Conservation (phyloP, 495 filamentous ascomycete genomes). For the Daldinia bambusicola region DNA sequence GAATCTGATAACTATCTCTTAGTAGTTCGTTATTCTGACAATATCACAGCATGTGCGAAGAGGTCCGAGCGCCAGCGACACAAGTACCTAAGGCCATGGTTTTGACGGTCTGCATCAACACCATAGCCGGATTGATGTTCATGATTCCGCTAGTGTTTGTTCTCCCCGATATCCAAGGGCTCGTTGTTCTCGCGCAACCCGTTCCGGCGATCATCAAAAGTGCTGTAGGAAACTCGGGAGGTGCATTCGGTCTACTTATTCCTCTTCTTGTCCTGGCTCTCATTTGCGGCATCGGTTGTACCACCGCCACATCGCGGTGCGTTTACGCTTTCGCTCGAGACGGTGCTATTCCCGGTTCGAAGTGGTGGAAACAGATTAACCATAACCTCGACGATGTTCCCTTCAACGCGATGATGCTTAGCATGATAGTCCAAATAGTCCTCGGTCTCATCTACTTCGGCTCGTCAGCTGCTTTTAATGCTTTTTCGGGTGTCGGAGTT, state of each 20-base stretch:
- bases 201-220: slow-evolving; percentile 58
- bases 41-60: slow-evolving; percentile 58
- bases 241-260: slow-evolving; percentile 58
- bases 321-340: slow-evolving; percentile 72
- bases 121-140: slow-evolving; percentile 59
- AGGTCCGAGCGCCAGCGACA: slow-evolving; percentile 58
- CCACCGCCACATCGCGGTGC: slow-evolving; percentile 66
- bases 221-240: slow-evolving; percentile 58
- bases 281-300: slow-evolving; percentile 71
- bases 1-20: neutral
- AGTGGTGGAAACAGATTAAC: slow-evolving; percentile 61
- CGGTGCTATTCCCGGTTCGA: slow-evolving; percentile 65
- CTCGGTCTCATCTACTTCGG: slow-evolving; percentile 65
- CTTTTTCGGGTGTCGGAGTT: slow-evolving; percentile 71
- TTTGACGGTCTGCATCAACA: slow-evolving; percentile 60
- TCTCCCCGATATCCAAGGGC: slow-evolving; percentile 56
- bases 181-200: slow-evolving; percentile 57
- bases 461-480: slow-evolving; percentile 63
- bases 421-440: slow-evolving; percentile 58
- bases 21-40: slow-evolving; percentile 23
- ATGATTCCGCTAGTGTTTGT: slow-evolving; percentile 63
- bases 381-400: slow-evolving; percentile 60
- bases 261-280: slow-evolving; percentile 62
- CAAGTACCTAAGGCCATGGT: slow-evolving; percentile 65
- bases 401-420: slow-evolving; percentile 63